Conservation (phyloP, 2,329 filamentous ascomycete species). For the Clarireedia paspali region DNA sequence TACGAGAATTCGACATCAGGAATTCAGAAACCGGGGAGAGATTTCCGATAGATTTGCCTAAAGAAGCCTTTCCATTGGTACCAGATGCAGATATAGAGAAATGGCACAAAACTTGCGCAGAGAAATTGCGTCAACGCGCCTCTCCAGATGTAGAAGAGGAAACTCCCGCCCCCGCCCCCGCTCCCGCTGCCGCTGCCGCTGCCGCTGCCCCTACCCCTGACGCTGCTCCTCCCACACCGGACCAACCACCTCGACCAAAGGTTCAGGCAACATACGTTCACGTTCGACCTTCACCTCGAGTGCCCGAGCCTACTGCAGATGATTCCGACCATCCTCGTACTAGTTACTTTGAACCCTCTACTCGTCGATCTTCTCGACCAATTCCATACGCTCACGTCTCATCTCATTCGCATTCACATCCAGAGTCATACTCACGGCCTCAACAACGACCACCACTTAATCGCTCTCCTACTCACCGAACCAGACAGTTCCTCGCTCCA, state of each 20-base stretch:
- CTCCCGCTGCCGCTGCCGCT: too few species aligned
- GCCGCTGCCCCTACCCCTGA: too few species aligned
- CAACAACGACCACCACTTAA: constrained; percentile 24
- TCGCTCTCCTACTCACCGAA: constrained; percentile 28
- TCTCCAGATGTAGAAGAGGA: constrained; percentile 24
- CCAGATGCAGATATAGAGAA: constrained; percentile 73
- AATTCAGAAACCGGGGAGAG: constrained; percentile 65
- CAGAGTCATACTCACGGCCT: background rate
- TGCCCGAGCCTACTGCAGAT: constrained; percentile 1
- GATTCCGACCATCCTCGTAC: background rate
- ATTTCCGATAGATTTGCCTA: constrained; percentile 54
- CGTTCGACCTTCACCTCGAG: constrained; percentile 17
- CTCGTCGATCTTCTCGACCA: constrained; percentile 8
- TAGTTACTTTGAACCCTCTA: constrained; percentile 9
- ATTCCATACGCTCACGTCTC: constrained; percentile 19
- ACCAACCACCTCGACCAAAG: constrained; percentile 23
- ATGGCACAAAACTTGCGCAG: constrained; percentile 77
- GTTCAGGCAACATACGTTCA: constrained; percentile 23
- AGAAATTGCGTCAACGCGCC: constrained; percentile 59
- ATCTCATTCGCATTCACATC: constrained; percentile 1
- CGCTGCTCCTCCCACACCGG: constrained; percentile 7
- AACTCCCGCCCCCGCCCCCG: constrained; percentile 8
- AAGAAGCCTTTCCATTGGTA: constrained; percentile 58
- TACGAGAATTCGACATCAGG: constrained; percentile 67
- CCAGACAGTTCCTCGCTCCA: constrained; percentile 35